Conservation (phyloP, 306 rosid species). For the Trichosanthes truncata region DNA sequence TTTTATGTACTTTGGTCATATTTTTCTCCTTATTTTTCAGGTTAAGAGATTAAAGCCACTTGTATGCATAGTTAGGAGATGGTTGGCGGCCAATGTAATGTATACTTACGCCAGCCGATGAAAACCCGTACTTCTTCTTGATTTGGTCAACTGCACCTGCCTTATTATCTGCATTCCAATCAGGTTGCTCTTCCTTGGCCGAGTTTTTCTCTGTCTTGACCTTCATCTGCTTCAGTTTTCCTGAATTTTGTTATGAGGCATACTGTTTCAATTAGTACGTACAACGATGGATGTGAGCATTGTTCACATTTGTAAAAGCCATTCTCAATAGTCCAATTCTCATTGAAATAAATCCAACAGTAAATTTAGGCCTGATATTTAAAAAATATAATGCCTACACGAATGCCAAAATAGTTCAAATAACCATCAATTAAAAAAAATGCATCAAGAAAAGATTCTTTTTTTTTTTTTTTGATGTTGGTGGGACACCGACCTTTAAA, state of each 20-base stretch:
- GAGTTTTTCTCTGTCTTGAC: constrained; percentile 41
- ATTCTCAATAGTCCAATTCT: too few species aligned
- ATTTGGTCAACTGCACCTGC: constrained; percentile 52
- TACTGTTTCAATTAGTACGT: background rate
- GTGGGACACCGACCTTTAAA: constrained; percentile 50
- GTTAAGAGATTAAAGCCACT: background rate
- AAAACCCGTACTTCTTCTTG: constrained; percentile 69
- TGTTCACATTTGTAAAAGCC: too few species aligned
- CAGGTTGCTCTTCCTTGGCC: constrained; percentile 45
- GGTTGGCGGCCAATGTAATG: background rate
- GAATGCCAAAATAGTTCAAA: too few species aligned
- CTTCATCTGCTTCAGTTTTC: constrained; percentile 68
- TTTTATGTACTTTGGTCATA: background rate
- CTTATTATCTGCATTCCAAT: constrained; percentile 43
- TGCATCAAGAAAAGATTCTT: background rate
- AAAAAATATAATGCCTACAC: background rate
- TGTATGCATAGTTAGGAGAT: background rate
- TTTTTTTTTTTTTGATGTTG: too few species aligned
- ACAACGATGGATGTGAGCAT: background rate
- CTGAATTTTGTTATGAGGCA: constrained; percentile 22
- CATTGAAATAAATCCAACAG: too few species aligned
- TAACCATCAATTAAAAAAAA: background rate
- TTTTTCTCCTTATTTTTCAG: background rate
- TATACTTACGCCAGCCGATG: constrained; percentile 47
- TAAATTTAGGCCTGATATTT: background rate